Conservation (phyloP, 2,329 filamentous ascomycete genomes). For the Coleophoma crateriformis region DNA sequence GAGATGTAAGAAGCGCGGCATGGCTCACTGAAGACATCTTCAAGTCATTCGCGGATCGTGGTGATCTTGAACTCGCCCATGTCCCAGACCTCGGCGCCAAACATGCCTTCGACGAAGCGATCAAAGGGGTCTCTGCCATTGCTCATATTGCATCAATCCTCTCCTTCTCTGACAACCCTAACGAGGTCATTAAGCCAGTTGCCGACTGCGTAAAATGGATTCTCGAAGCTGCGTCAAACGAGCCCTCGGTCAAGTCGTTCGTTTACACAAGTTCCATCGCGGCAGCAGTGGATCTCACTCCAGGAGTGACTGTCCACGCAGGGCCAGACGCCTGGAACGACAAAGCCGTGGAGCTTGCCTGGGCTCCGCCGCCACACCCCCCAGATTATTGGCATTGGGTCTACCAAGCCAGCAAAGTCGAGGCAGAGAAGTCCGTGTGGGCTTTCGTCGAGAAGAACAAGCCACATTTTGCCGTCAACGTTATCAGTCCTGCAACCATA, state of each 20-base stretch:
- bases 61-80: too few species aligned
- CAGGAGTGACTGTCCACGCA: conserved; percentile 6
- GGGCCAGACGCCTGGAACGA: conserved; percentile 27
- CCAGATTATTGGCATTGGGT: conserved; percentile 4
- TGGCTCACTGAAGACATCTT: too few species aligned
- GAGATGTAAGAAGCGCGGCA: too few species aligned
- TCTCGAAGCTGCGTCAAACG: neutral
- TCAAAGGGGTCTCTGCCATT: too few species aligned
- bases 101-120: too few species aligned
- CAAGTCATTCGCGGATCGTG: too few species aligned
- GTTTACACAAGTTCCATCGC: conserved; percentile 28
- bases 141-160: too few species aligned
- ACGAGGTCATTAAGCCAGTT: too few species aligned
- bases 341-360: conserved; percentile 22
- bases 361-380: conserved; percentile 25
- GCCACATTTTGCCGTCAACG: conserved; percentile 13
- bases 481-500: conserved; percentile 3
- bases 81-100: too few species aligned
- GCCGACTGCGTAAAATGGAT: too few species aligned
- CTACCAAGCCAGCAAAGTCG: conserved; percentile 31
- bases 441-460: conserved; percentile 24
- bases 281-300: conserved; percentile 12
- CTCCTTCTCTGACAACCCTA: too few species aligned
- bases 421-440: conserved; percentile 29
- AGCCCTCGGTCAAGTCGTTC: conserved; percentile 29